Evolutionary conservation across 2,329 filamentous ascomycete species (phyloP).

Genomic region (Xenosphaeropsis pyriputrescens): DNA sequence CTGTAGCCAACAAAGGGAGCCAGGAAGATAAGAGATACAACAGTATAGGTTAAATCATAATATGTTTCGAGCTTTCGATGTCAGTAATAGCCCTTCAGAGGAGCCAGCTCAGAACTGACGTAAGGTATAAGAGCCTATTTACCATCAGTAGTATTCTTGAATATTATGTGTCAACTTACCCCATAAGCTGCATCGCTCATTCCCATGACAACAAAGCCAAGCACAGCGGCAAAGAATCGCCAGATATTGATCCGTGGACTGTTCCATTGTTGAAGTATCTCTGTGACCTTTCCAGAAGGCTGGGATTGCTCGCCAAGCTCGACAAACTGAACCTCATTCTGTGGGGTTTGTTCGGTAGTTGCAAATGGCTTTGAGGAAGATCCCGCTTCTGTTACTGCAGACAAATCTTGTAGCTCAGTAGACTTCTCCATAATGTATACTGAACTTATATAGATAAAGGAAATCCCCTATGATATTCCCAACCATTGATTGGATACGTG

Average conservation of each 20-base stretch:
- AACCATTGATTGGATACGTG: too few relatives aligned
- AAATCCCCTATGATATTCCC: too few relatives aligned
- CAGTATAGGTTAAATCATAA: slow-evolving; percentile 44
- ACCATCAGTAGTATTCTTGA: slow-evolving; percentile 15
- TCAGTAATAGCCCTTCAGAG: background rate
- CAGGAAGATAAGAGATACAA: slow-evolving; percentile 53
- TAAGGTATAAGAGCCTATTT: slow-evolving; percentile 29
- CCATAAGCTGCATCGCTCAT: slow-evolving; percentile 55
- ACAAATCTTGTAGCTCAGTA: too few relatives aligned
- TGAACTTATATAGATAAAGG: too few relatives aligned
- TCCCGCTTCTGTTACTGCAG: too few relatives aligned
- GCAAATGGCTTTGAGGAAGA: too few relatives aligned
- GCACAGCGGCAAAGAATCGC: slow-evolving; percentile 42
- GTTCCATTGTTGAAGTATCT: slow-evolving; percentile 35
- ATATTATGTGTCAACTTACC: slow-evolving; percentile 26
- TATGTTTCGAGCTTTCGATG: slow-evolving; percentile 37
- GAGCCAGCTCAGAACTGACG: slow-evolving; percentile 11
- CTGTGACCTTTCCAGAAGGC: background rate
- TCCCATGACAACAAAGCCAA: slow-evolving; percentile 49
- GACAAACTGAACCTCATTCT: too few relatives aligned
- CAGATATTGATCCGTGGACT: slow-evolving; percentile 40
- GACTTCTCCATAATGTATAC: too few relatives aligned
- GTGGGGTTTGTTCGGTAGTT: too few relatives aligned
- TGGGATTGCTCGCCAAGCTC: too few relatives aligned
- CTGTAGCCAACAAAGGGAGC: slow-evolving; percentile 53